These are phyloP conservation scores for Teunomyces stri DNA, from an alignment of 805 yeast species.

Conservation along the genomic window DNA sequence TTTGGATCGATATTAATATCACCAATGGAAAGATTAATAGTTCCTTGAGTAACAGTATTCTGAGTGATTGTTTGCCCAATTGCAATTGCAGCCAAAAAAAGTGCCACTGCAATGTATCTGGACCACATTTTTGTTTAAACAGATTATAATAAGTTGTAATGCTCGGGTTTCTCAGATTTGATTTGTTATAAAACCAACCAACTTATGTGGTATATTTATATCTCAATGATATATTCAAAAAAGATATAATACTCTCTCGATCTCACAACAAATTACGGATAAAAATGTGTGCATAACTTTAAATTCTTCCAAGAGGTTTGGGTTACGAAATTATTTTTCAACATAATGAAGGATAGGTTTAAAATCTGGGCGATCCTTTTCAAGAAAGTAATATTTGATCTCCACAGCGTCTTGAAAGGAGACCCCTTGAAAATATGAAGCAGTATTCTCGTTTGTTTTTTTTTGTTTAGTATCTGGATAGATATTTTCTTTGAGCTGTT, in stretches of 20 bases:
- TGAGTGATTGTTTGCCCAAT: constrained; percentile 5
- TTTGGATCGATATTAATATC: constrained; percentile 14
- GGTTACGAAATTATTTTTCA: not conserved
- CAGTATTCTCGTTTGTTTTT: too few relatives aligned
- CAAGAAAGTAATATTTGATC: too few relatives aligned
- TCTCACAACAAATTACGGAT: not conserved
- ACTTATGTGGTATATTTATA: not conserved
- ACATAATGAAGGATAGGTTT: not conserved
- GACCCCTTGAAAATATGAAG: too few relatives aligned
- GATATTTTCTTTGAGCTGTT: too few relatives aligned
- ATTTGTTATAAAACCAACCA: not conserved
- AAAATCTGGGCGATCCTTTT: not conserved
- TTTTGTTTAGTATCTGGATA: too few relatives aligned
- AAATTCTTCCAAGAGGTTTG: not conserved
- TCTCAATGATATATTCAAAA: not conserved
- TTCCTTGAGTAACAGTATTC: constrained; percentile 17
- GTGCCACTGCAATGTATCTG: not conserved
- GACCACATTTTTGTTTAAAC: constrained; percentile 1
- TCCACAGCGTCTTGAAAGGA: too few relatives aligned
- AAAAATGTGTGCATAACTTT: not conserved
- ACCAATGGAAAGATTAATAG: constrained; percentile 17
- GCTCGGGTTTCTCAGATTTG: not conserved
- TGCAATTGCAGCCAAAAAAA: constrained; percentile 4
- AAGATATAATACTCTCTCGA: not conserved
- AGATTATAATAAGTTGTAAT: not conserved